Conservation (phyloP, 1,284 basidiomycete genomes). For the Austroboletus novae-zelandiae region DNA sequence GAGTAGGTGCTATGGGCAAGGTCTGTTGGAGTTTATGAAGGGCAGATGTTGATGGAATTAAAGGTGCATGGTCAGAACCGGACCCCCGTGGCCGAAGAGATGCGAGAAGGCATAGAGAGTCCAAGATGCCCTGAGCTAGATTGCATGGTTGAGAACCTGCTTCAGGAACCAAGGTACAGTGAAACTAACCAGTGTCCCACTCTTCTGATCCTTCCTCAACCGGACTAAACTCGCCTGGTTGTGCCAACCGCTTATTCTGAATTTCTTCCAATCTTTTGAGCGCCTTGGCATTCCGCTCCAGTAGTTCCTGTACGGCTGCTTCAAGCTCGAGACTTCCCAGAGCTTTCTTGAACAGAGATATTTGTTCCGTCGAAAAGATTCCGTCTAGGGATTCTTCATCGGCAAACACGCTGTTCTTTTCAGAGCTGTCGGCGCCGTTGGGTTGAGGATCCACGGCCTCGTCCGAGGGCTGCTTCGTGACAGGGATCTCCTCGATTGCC, state of each 20-base stretch:
- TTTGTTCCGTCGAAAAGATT: slow-evolving; percentile 54
- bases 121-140: slow-evolving; percentile 67
- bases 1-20: slow-evolving; percentile 53
- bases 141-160: slow-evolving; percentile 11
- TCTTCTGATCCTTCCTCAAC: slow-evolving; percentile 71
- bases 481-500: slow-evolving; percentile 15
- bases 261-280: slow-evolving; percentile 60
- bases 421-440: slow-evolving; percentile 12
- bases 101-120: slow-evolving; percentile 64
- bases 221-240: slow-evolving; percentile 43
- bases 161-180: slow-evolving; percentile 1
- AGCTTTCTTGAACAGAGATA: slow-evolving; percentile 51
- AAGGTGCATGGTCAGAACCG: slow-evolving; percentile 36
- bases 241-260: slow-evolving; percentile 53
- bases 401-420: slow-evolving; percentile 7
- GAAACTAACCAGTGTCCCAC: slow-evolving; percentile 66
- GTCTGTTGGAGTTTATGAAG: slow-evolving; percentile 69
- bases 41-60: slow-evolving; percentile 58
- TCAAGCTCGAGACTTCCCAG: slow-evolving; percentile 63
- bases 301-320: slow-evolving; percentile 60
- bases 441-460: slow-evolving; percentile 2
- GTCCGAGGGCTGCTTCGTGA: slow-evolving; percentile 5
- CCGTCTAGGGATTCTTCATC: slow-evolving; percentile 43
- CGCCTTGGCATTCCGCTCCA: slow-evolving; percentile 62
- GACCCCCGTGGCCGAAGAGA: slow-evolving; percentile 67